Conservation (phyloP, 495 filamentous ascomycete genomes). For the Penicillium psychrofluorescens region DNA sequence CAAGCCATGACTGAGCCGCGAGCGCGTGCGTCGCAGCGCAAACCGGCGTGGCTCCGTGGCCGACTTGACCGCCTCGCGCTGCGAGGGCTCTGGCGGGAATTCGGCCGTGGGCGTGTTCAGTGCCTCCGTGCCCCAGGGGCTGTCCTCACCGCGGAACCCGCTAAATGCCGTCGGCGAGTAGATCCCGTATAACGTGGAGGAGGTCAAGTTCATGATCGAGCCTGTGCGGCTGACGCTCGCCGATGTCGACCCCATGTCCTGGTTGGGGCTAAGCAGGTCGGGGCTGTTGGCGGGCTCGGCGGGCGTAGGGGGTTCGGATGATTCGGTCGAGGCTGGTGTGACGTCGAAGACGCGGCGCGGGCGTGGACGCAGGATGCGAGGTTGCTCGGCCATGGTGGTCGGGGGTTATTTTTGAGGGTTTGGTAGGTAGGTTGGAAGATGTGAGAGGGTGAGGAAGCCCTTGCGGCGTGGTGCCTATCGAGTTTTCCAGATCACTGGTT, state of each 20-base stretch:
- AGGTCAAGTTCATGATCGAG: constrained; percentile 80
- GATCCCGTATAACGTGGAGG: constrained; percentile 84
- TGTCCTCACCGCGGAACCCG: constrained; percentile 41
- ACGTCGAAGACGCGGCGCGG: constrained; percentile 71
- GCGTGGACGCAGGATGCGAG: constrained; percentile 59
- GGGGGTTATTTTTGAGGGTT: background rate
- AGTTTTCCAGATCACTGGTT: too few relatives aligned
- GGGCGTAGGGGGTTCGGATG: constrained; percentile 42
- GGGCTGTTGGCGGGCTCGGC: constrained; percentile 24
- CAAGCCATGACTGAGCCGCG: constrained; percentile 33
- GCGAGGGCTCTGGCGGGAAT: constrained; percentile 18
- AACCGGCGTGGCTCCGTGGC: constrained; percentile 23
- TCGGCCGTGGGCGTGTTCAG: constrained; percentile 44
- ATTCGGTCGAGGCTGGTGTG: constrained; percentile 46
- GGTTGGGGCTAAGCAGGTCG: constrained; percentile 25
- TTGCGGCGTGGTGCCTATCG: too few relatives aligned
- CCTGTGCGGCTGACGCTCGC: constrained; percentile 51
- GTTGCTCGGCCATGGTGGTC: constrained; percentile 35
- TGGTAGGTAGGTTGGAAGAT: background rate
- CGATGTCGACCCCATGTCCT: constrained; percentile 18
- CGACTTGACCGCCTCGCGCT: constrained; percentile 17
- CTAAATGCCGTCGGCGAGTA: constrained; percentile 63
- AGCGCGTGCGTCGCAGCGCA: constrained; percentile 26
- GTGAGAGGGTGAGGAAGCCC: too few relatives aligned
- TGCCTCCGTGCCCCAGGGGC: constrained; percentile 67